These are phyloP conservation scores for Pueraria montana DNA, from an alignment of 306 rosid species.

Conservation along the genomic window DNA sequence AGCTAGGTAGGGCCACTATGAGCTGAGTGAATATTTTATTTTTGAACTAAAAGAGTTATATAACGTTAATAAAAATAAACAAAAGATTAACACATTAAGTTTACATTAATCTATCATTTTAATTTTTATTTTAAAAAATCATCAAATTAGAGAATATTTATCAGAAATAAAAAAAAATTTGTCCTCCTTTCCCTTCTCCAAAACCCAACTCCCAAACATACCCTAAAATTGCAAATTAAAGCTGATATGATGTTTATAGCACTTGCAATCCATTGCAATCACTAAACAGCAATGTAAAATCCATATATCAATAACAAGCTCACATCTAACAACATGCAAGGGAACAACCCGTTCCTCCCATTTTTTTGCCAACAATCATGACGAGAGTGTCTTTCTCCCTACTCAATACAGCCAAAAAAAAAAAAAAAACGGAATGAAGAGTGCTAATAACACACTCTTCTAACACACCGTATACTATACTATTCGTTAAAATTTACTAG, in stretches of 20 bases:
- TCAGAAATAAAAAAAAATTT: background rate
- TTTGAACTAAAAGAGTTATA: background rate
- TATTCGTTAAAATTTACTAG: background rate
- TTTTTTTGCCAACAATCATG: conserved; percentile 16
- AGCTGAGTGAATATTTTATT: background rate
- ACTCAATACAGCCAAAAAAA: background rate
- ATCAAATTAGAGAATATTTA: background rate
- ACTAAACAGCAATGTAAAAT: conserved; percentile 12
- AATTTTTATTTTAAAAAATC: background rate
- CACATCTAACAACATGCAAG: background rate
- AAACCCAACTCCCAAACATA: background rate
- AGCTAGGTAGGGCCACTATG: no score
- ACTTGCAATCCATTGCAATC: conserved; percentile 29
- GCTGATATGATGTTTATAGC: background rate
- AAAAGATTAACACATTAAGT: background rate
- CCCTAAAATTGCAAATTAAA: background rate
- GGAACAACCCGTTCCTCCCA: conserved; percentile 29
- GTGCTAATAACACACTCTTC: background rate
- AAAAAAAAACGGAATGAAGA: background rate
- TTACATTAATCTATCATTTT: background rate
- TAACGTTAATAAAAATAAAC: background rate
- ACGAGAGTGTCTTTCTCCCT: conserved; percentile 4
- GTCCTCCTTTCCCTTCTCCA: background rate
- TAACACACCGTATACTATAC: background rate
- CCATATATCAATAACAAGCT: background rate